Base-by-base conservation (phyloP, 257 asterid species). In the Solanum sitiens region DNA sequence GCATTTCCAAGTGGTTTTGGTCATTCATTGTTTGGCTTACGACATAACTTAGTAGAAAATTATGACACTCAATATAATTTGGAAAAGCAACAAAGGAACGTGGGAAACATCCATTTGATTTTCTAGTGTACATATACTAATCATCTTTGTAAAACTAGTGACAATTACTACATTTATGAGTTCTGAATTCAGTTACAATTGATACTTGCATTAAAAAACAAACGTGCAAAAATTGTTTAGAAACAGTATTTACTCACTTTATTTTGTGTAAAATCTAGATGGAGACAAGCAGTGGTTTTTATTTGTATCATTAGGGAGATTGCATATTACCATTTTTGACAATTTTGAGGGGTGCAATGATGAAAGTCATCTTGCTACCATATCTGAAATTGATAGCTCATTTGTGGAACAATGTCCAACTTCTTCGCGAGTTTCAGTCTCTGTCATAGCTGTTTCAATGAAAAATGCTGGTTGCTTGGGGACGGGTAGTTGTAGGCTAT, bases 401-500 rank as follows among this genome's bases (percentile, higher is more conserved):
- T 88, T 88, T 45, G 80, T 32, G 86, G 90, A 88, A 59, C 73
- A 39, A 23, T 85, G 86, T 42, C 67, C 73, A 5, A 18, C 7
- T 27, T 14, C 45, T 12, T 23, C 42, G 39, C 33, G 30, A 30
- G 16, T 80, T 47, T 80, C 85, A 50, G 44, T 47, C 68, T 80
- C 70, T 3, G 44, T 9, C 40, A 32, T 47, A 47, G 68, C 86
- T n/a, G 42, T 83, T 3, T 25, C 91, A 80, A 85, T 80, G 37
- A 89, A 88, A 67, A 91, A 91, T 75, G 92, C 89, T 11, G 89
- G 93, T 83, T 86, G 87, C 82, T 87, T 91, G 53, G 92, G 91
- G 20, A 32, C 35, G 73, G 92, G 87, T 59, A 90, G 59, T 23
- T 6, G 84, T 37, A 70, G 27, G 56, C 35, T 68, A 27, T 86